phyloP scores from a whole-genome alignment of 495 filamentous ascomycete genomes.

The Oidiodendron maius region DNA sequence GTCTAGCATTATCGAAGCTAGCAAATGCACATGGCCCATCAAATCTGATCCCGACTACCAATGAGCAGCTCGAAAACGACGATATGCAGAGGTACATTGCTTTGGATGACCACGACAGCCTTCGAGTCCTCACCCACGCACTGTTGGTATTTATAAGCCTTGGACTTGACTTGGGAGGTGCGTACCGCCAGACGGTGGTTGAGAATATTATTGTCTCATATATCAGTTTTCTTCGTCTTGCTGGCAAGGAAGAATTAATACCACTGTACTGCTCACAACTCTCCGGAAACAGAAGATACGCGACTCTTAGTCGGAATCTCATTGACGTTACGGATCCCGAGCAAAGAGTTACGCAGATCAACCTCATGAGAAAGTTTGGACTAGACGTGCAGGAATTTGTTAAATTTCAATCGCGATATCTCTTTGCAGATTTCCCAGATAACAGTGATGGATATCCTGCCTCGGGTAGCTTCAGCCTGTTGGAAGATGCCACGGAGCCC shows the following conservation, averaged over 20 bases:
- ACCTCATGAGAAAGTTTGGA: conserved; percentile 52
- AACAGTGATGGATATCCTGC: conserved; percentile 23
- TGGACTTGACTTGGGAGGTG: conserved; percentile 29
- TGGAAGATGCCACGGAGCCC: conserved; percentile 25
- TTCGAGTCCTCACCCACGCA: conserved; percentile 60
- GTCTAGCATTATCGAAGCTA: conserved; percentile 45
- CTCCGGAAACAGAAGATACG: conserved; percentile 37
- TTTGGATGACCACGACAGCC: conserved; percentile 45
- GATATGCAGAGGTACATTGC: conserved; percentile 35
- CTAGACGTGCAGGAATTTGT: conserved; percentile 44
- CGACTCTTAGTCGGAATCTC: conserved; percentile 50
- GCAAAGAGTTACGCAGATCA: conserved; percentile 49
- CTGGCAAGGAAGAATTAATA: conserved; percentile 64
- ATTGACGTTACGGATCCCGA: conserved; percentile 41
- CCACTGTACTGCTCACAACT: conserved; percentile 84
- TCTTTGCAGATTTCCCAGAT: conserved; percentile 39
- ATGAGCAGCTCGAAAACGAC: conserved; percentile 15
- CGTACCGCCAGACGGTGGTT: conserved; percentile 17
- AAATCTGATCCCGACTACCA: conserved; percentile 38
- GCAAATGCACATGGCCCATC: conserved; percentile 44
- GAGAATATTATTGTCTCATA: conserved; percentile 76
- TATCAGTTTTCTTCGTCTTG: conserved; percentile 66
- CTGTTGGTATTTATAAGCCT: conserved; percentile 40
- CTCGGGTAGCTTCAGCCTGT: conserved; percentile 40
- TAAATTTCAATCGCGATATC: conserved; percentile 46